These are phyloP conservation scores for Paspalum notatum DNA, from an alignment of 176 grass and related monocot species.

Conservation along the genomic window DNA sequence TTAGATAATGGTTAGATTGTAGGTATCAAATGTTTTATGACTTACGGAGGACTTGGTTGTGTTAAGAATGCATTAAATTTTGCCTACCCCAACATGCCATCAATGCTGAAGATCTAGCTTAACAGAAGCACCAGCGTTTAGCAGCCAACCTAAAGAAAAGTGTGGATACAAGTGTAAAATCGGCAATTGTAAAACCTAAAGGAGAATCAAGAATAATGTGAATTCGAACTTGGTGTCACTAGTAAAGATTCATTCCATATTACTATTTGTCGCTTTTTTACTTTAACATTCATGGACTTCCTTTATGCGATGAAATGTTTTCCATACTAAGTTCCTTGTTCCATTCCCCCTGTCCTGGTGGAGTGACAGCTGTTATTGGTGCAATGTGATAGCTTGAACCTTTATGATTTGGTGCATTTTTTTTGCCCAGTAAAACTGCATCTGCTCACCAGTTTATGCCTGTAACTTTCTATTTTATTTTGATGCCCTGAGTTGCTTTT, in stretches of 20 bases:
- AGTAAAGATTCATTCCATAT: neutral
- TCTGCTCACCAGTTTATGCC: conserved; percentile 8
- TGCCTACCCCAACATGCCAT: neutral
- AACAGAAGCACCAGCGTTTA: neutral
- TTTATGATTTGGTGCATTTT: no score
- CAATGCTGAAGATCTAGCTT: neutral
- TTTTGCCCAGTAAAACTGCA: conserved; percentile 14
- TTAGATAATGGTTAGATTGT: no score
- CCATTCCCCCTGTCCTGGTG: neutral
- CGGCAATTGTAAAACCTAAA: neutral
- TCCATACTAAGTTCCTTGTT: neutral
- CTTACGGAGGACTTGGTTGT: neutral
- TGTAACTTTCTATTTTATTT: conserved; percentile 19
- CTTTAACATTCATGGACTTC: conserved; percentile 2
- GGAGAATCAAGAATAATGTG: neutral
- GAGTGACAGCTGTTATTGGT: neutral
- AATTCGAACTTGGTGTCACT: conserved; percentile 1
- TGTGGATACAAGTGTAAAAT: neutral
- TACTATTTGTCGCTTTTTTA: neutral
- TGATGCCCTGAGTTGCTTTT: neutral
- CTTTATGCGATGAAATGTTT: neutral
- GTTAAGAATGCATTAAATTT: neutral
- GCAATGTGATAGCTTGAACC: neutral
- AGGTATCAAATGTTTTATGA: neutral
- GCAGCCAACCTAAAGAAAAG: neutral